A percentile compares a stretch with the other conserved stretches of the same genome.
phyloP scores from a whole-genome alignment of 2,329 filamentous ascomycete genomes.

The Aspergillus pseudoterreus region DNA sequence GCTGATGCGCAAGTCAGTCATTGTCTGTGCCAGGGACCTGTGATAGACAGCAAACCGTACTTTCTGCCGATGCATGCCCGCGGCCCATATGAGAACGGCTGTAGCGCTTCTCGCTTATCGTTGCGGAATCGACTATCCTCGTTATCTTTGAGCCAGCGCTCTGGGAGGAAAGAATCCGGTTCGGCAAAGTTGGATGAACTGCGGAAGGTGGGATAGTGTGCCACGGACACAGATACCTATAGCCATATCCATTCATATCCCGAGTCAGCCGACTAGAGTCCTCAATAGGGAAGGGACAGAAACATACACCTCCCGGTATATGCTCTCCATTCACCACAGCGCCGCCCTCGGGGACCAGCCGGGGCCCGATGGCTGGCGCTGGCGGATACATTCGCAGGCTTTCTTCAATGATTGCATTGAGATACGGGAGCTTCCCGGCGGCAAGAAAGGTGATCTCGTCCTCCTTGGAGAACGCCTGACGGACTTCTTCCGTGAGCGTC shows the following conservation, averaged over 20 bases:
- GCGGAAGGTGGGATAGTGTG: constrained; percentile 4
- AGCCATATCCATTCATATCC: too few species aligned
- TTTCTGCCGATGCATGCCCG: not conserved
- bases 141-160: constrained; percentile 7
- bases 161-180: constrained; percentile 10
- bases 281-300: not conserved
- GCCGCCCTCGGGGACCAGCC: constrained; percentile 27
- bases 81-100: constrained; percentile 5
- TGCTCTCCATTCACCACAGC: constrained; percentile 29
- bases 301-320: constrained; percentile 25
- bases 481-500: constrained; percentile 21
- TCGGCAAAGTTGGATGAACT: constrained; percentile 8
- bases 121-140: not conserved
- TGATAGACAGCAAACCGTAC: not conserved
- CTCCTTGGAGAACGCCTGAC: constrained; percentile 18
- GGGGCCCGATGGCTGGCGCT: constrained; percentile 20
- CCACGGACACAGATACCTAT: too few species aligned
- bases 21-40: too few species aligned
- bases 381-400: constrained; percentile 43
- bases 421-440: constrained; percentile 30
- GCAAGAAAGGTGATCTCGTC: constrained; percentile 29
- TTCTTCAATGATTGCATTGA: constrained; percentile 45
- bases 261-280: not conserved
- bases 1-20: too few species aligned
- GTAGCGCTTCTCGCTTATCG: constrained; percentile 6